phyloP scores from a whole-genome alignment of 352 stramenopile genomes.

The Globisporangium emineosum region DNA sequence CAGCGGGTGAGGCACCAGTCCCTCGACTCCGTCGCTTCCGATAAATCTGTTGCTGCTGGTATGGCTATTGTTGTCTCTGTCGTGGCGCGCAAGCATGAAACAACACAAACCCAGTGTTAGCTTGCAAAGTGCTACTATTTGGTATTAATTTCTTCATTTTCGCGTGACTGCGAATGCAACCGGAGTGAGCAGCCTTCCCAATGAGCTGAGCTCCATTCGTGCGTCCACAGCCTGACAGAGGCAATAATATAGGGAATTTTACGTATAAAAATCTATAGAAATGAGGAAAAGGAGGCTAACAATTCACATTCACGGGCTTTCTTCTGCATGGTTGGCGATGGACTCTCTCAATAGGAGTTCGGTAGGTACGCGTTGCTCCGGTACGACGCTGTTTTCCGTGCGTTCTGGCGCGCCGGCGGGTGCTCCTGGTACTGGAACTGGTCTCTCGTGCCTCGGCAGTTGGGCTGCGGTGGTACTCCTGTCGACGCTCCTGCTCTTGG shows the following conservation, averaged over 20 bases:
- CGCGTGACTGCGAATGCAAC: not conserved
- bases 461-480: slow-evolving; percentile 10
- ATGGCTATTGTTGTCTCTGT: not conserved
- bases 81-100: not conserved
- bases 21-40: slow-evolving; percentile 58
- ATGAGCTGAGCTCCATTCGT: slow-evolving; percentile 17
- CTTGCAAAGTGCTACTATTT: not conserved
- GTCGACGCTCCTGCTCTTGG: slow-evolving; percentile 17
- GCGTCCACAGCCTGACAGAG: not conserved
- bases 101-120: not conserved
- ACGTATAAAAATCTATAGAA: not conserved
- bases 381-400: slow-evolving; percentile 19
- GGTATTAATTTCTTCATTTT: not conserved
- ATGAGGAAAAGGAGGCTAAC: not conserved
- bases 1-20: slow-evolving; percentile 22
- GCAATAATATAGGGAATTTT: slow-evolving; percentile 8
- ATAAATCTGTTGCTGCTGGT: slow-evolving; percentile 14
- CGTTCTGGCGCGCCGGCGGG: slow-evolving; percentile 25
- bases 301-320: slow-evolving; percentile 11
- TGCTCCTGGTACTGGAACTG: slow-evolving; percentile 13
- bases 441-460: slow-evolving; percentile 7
- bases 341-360: slow-evolving; percentile 13
- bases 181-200: slow-evolving; percentile 20
- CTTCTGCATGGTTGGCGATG: not conserved
- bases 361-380: slow-evolving; percentile 18